These are phyloP conservation scores for Amanita rubescens DNA, from an alignment of 768 basidiomycete species.

Conservation along the genomic window DNA sequence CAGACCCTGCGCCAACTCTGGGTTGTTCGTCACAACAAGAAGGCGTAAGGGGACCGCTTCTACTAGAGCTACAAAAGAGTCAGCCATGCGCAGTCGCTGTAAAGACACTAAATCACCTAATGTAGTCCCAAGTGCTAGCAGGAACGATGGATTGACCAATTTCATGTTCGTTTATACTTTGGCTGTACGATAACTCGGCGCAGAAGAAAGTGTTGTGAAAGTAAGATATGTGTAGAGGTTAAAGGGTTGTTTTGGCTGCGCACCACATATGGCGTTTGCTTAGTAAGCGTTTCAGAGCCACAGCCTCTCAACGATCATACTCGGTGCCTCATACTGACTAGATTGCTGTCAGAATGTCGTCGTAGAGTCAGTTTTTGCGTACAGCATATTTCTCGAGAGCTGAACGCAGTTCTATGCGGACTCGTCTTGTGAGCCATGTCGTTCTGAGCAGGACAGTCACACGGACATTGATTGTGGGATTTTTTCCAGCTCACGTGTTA, in stretches of 20 bases:
- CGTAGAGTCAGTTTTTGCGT: not conserved
- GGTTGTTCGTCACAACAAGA: conserved; percentile 16
- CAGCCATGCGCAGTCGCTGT: not conserved
- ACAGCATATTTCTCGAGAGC: not conserved
- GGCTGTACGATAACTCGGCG: not conserved
- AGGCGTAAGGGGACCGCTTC: conserved; percentile 4
- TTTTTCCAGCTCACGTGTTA: too few relatives aligned
- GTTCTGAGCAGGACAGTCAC: too few relatives aligned
- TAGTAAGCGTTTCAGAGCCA: not conserved
- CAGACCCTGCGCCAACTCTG: conserved; percentile 18
- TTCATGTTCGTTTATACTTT: not conserved
- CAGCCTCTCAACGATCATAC: not conserved
- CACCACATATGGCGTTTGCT: not conserved
- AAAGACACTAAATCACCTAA: not conserved
- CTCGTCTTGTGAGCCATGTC: too few relatives aligned
- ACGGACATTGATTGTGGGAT: too few relatives aligned
- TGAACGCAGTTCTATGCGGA: not conserved
- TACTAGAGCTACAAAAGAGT: not conserved
- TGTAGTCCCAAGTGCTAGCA: not conserved
- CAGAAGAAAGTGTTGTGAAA: not conserved
- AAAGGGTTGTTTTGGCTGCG: not conserved
- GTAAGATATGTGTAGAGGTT: not conserved
- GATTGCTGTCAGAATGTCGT: too few relatives aligned
- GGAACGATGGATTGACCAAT: not conserved
- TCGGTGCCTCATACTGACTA: not conserved